Evolutionary conservation across 2,329 filamentous ascomycete species (phyloP), one percentile per base, ranked within the genome.

Genomic region (Lecanicillium sp.): DNA sequence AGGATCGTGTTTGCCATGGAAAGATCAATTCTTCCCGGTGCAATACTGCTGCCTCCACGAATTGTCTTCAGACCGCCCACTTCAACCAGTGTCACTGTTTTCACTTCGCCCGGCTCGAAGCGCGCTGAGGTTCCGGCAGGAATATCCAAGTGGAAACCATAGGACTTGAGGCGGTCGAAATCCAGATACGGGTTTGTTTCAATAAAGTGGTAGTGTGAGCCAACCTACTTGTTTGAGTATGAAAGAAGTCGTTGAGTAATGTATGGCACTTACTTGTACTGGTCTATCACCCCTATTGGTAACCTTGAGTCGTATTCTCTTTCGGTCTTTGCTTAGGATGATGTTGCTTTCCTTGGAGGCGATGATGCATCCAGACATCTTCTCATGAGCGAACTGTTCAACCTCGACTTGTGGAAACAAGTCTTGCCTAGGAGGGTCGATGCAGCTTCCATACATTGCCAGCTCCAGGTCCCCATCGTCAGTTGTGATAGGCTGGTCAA

Each of bases 131-230:
- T 96, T 29, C 91, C 91, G 0, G 91, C 90, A 2, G 91, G 75
- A 50, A 97, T 93, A 61, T 97, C 90, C 12, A 97, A 76, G 10
- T 90, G 79, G 67, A 81, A 95, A 5, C 91, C 91, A 60, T 93
- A 93, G 1, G 90, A 81, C 55, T 80, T 81, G 42, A 80, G 71
- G 21, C 91, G 87, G 67, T 97, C 91, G 64, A 97, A 97, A 52
- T 87, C 80, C 43, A 97, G 77, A 64, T 87, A 81, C 0, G 90
- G 87, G 66, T 97, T 97, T n/a, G 83, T 86, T 71, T 97, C 91
- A 60, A 95, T 81, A 64, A 97, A 95, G 68, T 96, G 91, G 65
- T 95, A 97, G 68, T 97, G 91, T 26, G 89, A 95, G 26, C 91
- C 91, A 23, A 49, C 45, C 38, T 48, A 21, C 3, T 6, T 7